Evolutionary conservation across 2,329 filamentous ascomycete species (phyloP), one percentile per base, ranked within the genome.

Genomic region (Fusarium avenaceum): DNA sequence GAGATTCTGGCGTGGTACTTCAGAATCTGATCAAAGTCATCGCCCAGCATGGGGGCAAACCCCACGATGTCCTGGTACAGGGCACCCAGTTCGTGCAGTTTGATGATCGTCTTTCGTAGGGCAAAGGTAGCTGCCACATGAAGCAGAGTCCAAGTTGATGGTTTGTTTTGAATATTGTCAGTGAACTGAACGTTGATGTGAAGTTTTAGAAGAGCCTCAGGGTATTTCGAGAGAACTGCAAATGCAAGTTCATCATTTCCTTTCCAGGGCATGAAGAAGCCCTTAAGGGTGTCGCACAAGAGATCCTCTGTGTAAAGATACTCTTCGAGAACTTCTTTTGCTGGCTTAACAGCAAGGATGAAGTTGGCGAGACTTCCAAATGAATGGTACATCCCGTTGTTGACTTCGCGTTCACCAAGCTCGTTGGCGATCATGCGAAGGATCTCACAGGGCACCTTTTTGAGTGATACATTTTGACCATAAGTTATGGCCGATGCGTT

Each of bases 281-380:
- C 58, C 13, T 22, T 7, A 5, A 35, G 13, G 15, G 7, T 7
- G 7, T 6, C 5, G 19, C 28, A 17, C 17, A 38, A 4, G 6
- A 62, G 7, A 28, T 62, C 58, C 17, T 47, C 47, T 9, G 22
- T 17, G 33, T 62, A 62, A 7, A 62, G 57, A 19, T 55, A 35
- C 6, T 6, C 6, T 9, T 62, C 26, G 4, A 62, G 35, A 17
- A 38, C 7, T 9, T 38, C 7, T 38, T 28, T n/a, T 7, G 32
- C 26, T 7, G 30, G 22, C 4, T 38, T n/a, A 20, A 33, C 43
- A 17, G 47, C 15, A 42, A 32, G 58, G 15, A 30, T 39, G 10
- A 62, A 28, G 13, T 19, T 62, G 2, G 40, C 56, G n/a, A 62
- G 42, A 7, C 42, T 62, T 5, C 28, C n/a, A 7, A n/a, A 26